These are phyloP conservation scores for Kodamaea jinghongensis DNA, from an alignment of 805 yeast species.

Conservation along the genomic window DNA sequence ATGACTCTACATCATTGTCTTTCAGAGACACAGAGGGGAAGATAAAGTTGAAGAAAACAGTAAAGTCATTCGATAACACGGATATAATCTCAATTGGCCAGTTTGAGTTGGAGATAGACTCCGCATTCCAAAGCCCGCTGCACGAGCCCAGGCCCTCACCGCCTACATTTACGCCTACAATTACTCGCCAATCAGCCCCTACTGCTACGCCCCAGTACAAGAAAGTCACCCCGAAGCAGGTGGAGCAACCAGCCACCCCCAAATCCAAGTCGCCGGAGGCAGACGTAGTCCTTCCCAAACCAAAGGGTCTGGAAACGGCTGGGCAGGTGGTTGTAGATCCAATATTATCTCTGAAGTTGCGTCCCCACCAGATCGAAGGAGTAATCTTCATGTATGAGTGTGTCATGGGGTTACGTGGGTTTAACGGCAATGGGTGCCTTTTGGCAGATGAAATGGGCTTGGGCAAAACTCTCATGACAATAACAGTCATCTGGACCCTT, in stretches of 20 bases:
- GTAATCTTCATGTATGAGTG: constrained; percentile 79
- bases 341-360: constrained; percentile 45
- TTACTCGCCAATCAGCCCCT: no score
- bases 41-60: constrained; percentile 8
- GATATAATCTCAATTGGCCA: constrained; percentile 49
- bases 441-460: constrained; percentile 98
- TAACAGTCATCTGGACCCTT: constrained; percentile 80
- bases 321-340: constrained; percentile 43
- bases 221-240: no score
- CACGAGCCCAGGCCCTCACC: no score
- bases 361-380: constrained; percentile 88
- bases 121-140: constrained; percentile 29
- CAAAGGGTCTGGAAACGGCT: not conserved
- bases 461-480: constrained; percentile 82
- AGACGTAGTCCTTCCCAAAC: not conserved
- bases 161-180: no score
- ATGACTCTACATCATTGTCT: constrained; percentile 1
- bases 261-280: not conserved
- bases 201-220: no score
- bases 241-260: no score
- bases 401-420: constrained; percentile 63
- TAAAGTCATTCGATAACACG: constrained; percentile 9
- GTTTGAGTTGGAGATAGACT: constrained; percentile 63
- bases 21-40: constrained; percentile 13
- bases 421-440: constrained; percentile 64